Evolutionary conservation across 2,329 filamentous ascomycete genomes (phyloP), one percentile per base, ranked within the genome.

Genomic region (Pestalotiopsis fici): DNA sequence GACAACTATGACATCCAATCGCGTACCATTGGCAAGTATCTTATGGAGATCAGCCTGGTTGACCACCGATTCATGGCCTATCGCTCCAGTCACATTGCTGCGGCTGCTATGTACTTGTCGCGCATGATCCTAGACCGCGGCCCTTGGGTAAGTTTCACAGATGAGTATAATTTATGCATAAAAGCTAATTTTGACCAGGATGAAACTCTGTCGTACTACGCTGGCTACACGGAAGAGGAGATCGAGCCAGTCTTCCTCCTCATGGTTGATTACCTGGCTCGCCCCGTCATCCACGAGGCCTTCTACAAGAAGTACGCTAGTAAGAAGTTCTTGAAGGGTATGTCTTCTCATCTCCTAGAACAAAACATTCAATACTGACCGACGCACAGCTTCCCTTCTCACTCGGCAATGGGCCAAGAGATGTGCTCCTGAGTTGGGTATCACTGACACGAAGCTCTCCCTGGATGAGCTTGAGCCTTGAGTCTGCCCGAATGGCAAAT

Each of bases 221-320:
- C 96, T 65, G 96, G 96, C 66, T 99, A 98, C 81, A 91, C 88
- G 2, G 95, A 98, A 80, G 90, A 95, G 59, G 93, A 99, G 81
- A 94, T 99, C 73, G 89, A 95, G 79, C 95, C 95, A 12, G 93
- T 98, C 54, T 93, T 97, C 77, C 88, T 92, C 74, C 87, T 98
- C 69, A 98, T 99, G 95, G 90, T 99, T 69, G 95, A 99, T 80
- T 99, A 99, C 79, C 91, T 99, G 50, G 92, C 93, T 68, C 90
- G 93, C 13, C 96, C 95, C 28, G 93, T 98, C 65, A 88, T 91
- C 56, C 96, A 99, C 77, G 95, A 98, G 79, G 97, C 96, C 47
- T 98, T 99, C 86, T 98, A 98, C 87, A 97, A 97, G 88, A 99
- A 99, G 83, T 99, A 99, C 80, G 96, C 96, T 66, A 97, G 94